Evolutionary conservation across 148 eudicot species (phyloP).

Genomic region (Selenicereus undatus): DNA sequence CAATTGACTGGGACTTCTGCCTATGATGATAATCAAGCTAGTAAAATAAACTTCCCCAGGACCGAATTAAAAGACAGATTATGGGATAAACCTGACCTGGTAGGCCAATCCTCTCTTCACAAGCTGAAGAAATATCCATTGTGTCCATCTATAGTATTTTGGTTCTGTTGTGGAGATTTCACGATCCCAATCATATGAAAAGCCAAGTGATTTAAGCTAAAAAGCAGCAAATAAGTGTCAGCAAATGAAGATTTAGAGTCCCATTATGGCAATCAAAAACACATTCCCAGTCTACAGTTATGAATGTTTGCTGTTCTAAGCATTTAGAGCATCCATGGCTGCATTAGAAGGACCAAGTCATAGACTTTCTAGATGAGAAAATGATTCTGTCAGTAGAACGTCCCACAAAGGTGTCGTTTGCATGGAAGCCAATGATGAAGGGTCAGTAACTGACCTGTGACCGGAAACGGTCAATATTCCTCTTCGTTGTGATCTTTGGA

Average conservation of each 20-base stretch:
- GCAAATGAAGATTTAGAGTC: constrained; percentile 12
- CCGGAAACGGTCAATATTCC: constrained; percentile 80
- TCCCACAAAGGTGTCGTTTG: background rate
- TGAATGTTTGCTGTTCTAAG: background rate
- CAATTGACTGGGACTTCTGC: constrained; percentile 99
- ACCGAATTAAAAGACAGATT: background rate
- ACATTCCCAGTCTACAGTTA: background rate
- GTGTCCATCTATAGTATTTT: constrained; percentile 96
- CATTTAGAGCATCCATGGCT: background rate
- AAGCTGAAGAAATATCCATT: constrained; percentile 98
- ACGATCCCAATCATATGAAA: constrained; percentile 99
- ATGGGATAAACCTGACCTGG: constrained; percentile 49
- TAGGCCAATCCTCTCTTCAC: constrained; percentile 90
- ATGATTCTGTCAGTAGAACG: background rate
- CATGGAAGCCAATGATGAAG: background rate
- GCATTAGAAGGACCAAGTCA: background rate
- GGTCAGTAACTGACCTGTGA: constrained; percentile 49
- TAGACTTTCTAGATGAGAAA: background rate
- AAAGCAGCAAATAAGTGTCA: constrained; percentile 18
- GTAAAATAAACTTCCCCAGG: background rate
- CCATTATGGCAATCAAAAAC: background rate
- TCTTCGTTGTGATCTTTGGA: constrained; percentile 78
- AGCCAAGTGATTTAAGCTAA: constrained; percentile 94
- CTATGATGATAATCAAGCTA: constrained; percentile 31
- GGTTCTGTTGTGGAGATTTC: constrained; percentile 98